A percentile compares a stretch with the other conserved stretches of the same genome.
phyloP scores from a whole-genome alignment of 805 yeast species.

The Suhomyces vadensis region DNA sequence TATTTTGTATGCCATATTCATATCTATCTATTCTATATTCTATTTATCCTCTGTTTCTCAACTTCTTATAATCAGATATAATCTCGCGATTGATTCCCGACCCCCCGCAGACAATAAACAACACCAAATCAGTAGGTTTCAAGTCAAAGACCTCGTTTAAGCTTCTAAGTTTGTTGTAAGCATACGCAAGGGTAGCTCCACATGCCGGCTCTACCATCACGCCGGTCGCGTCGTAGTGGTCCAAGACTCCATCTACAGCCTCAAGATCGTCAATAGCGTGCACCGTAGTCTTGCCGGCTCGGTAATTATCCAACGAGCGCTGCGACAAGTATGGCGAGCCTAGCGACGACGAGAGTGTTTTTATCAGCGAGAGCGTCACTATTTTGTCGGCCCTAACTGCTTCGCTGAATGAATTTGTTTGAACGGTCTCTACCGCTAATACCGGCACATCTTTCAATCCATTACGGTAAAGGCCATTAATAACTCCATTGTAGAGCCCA shows the following conservation, averaged over 20 bases:
- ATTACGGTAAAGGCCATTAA: conserved; percentile 24
- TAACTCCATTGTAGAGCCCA: conserved; percentile 32
- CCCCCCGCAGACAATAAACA: conserved; percentile 35
- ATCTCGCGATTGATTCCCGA: conserved; percentile 12
- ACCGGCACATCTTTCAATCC: conserved; percentile 20
- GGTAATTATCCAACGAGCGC: conserved; percentile 19
- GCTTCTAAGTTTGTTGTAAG: conserved; percentile 15
- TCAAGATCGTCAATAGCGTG: conserved; percentile 26
- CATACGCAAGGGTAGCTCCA: conserved; percentile 28
- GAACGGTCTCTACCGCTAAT: conserved; percentile 29
- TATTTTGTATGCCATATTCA: too few species aligned
- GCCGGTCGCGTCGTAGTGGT: conserved; percentile 23
- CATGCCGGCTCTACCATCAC: conserved; percentile 35
- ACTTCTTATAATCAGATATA: conserved; percentile 13
- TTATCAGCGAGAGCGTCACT: conserved; percentile 19
- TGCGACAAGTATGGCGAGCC: conserved; percentile 31
- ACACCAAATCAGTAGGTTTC: conserved; percentile 24
- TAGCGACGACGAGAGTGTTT: conserved; percentile 28
- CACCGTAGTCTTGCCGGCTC: conserved; percentile 17
- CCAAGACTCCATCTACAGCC: conserved; percentile 23
- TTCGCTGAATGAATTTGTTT: conserved; percentile 24
- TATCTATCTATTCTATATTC: too few species aligned
- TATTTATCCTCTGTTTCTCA: neutral
- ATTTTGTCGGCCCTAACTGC: conserved; percentile 22
- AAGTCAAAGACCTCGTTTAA: conserved; percentile 17